phyloP scores from a whole-genome alignment of 2,329 filamentous ascomycete genomes.

The Scedosporium dehoogii region DNA sequence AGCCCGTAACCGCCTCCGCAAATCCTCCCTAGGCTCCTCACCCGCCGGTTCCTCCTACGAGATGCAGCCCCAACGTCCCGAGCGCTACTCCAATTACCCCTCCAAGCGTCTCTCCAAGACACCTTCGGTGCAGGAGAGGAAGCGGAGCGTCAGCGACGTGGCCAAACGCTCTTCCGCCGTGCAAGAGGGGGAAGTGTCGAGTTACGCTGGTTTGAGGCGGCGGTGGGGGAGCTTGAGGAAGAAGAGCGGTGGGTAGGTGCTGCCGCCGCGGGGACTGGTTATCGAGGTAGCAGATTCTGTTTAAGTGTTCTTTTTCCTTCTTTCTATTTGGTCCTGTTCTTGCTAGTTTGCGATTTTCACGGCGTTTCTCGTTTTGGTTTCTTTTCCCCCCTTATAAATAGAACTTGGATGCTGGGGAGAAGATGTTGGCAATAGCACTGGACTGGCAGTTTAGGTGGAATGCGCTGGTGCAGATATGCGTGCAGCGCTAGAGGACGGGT shows the following conservation, averaged over 20 bases:
- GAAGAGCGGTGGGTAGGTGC: slow-evolving; percentile 21
- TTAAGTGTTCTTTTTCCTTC: not conserved
- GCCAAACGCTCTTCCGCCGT: slow-evolving; percentile 16
- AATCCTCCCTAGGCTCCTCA: slow-evolving; percentile 19
- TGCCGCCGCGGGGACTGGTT: not conserved
- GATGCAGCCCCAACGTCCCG: slow-evolving; percentile 29
- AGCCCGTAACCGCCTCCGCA: slow-evolving; percentile 15
- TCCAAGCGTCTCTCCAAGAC: slow-evolving; percentile 21
- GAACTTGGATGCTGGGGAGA: not conserved
- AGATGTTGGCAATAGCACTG: not conserved
- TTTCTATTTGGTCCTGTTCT: not conserved
- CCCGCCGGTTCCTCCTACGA: slow-evolving; percentile 29
- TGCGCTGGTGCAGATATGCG: no score
- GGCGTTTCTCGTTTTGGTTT: not conserved
- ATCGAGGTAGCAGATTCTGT: not conserved
- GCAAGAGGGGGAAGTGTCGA: slow-evolving; percentile 10
- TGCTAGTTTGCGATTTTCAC: not conserved
- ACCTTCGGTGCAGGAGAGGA: not conserved
- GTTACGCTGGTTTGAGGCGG: slow-evolving; percentile 42
- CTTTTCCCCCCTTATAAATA: no score
- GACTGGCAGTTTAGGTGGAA: no score
- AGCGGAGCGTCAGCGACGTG: slow-evolving; percentile 32
- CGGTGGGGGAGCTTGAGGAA: slow-evolving; percentile 42
- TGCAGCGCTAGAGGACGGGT: not conserved
- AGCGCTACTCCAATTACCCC: slow-evolving; percentile 12